These are phyloP conservation scores for Phoma herbarum DNA, from an alignment of 2,329 filamentous ascomycete genomes.

Conservation along the genomic window DNA sequence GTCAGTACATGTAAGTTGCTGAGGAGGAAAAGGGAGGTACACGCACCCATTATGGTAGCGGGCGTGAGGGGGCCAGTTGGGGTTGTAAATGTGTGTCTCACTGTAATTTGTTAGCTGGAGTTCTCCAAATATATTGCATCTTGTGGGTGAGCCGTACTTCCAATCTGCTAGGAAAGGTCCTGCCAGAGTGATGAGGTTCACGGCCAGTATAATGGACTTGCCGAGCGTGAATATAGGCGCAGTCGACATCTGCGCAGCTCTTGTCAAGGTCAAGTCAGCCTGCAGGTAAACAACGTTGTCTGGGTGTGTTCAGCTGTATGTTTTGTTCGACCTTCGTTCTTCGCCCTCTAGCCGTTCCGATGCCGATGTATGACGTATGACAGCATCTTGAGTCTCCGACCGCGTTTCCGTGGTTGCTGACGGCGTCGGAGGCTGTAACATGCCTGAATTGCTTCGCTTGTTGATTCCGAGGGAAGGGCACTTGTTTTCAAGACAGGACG, in stretches of 20 bases:
- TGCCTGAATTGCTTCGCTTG: no score
- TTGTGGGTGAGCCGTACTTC: slow-evolving; percentile 16
- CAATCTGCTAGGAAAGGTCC: slow-evolving; percentile 46
- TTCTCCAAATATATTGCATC: neutral
- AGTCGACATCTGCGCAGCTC: neutral
- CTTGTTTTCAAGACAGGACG: no score
- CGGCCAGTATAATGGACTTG: slow-evolving; percentile 2
- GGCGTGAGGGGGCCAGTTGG: slow-evolving; percentile 60
- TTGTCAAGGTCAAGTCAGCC: neutral
- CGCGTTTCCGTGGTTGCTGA: neutral
- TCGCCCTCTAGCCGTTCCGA: neutral
- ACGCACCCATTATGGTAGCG: slow-evolving; percentile 57
- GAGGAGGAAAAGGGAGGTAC: neutral
- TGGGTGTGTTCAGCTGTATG: neutral
- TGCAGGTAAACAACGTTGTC: neutral
- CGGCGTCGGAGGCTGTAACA: neutral
- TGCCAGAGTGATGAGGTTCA: slow-evolving; percentile 1
- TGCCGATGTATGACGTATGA: neutral
- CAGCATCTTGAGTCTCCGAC: neutral
- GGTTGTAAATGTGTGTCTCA: slow-evolving; percentile 59
- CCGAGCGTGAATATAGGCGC: neutral
- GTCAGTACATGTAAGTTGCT: neutral
- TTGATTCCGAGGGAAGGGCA: no score
- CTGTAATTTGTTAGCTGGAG: slow-evolving; percentile 2
- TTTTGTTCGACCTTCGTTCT: neutral